Conservation (phyloP, 371 early-diverging fungal genomes). For the Ecytonucleospora hepatopenaei region DNA sequence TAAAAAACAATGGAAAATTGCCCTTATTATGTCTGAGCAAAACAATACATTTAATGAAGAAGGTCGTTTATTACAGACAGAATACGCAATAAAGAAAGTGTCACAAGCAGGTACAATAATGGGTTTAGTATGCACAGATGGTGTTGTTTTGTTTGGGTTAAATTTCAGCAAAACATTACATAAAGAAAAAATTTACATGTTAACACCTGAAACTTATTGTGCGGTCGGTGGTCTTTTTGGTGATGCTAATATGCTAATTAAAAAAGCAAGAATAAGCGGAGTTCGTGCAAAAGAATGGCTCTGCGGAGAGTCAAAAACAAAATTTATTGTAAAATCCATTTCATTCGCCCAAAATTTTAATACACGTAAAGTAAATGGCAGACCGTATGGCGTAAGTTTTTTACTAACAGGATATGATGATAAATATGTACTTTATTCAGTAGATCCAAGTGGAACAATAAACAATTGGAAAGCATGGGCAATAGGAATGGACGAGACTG, state of each 20-base stretch:
- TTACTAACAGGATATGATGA: conserved; percentile 82
- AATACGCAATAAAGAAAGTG: conserved; percentile 98
- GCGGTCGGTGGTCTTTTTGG: conserved; percentile 93
- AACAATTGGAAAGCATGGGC: conserved; percentile 91
- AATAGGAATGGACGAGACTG: conserved; percentile 65
- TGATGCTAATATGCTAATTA: conserved; percentile 86
- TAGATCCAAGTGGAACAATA: conserved; percentile 95
- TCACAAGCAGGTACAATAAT: conserved; percentile 85
- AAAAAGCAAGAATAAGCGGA: conserved; percentile 71
- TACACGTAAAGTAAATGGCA: conserved; percentile 89
- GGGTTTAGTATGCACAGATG: conserved; percentile 73
- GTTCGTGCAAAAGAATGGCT: conserved; percentile 74
- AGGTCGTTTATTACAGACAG: conserved; percentile 95
- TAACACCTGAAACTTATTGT: conserved; percentile 67
- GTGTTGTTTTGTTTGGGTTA: conserved; percentile 86
- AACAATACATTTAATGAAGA: conserved; percentile 53
- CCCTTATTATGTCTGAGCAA: too few relatives aligned
- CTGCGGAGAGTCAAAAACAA: conserved; percentile 73
- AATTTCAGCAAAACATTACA: conserved; percentile 59
- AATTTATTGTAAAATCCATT: conserved; percentile 76
- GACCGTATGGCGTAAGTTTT: conserved; percentile 95
- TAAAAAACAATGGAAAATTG: too few relatives aligned
- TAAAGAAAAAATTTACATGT: conserved; percentile 75
- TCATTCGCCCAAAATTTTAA: conserved; percentile 91
- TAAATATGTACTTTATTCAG: conserved; percentile 86